Conservation (phyloP, 2,329 filamentous ascomycete genomes). For the Trichoderma gracile region DNA sequence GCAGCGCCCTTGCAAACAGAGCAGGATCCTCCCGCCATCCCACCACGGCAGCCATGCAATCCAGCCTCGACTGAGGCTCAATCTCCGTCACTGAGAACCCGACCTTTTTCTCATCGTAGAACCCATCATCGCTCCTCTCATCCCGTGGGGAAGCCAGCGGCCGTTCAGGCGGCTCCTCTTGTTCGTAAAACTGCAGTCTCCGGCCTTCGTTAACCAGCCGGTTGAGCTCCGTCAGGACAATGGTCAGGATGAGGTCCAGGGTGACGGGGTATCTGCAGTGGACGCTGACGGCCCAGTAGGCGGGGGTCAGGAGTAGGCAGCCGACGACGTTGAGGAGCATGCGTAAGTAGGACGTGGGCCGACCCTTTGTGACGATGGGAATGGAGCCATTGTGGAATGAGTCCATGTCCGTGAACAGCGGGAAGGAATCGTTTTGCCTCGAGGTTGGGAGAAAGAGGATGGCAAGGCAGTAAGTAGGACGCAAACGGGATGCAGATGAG, state of each 20-base stretch:
- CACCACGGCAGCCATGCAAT: conserved; percentile 32
- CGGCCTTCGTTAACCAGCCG: conserved; percentile 31
- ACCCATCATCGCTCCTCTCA: conserved; percentile 20
- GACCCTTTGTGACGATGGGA: conserved; percentile 16
- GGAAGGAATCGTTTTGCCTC: no score
- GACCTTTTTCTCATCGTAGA: conserved; percentile 26
- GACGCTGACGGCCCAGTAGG: conserved; percentile 30
- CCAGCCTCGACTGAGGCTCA: conserved; percentile 24
- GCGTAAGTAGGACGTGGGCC: conserved; percentile 27
- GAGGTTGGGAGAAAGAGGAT: neutral
- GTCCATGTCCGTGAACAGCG: conserved; percentile 1
- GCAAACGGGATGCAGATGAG: no score
- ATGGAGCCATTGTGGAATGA: conserved; percentile 6
- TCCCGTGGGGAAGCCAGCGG: conserved; percentile 5
- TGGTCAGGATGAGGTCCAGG: conserved; percentile 30
- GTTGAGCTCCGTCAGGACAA: conserved; percentile 30
- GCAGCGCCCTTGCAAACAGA: conserved; percentile 30
- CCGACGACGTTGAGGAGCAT: conserved; percentile 29
- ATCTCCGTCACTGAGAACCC: conserved; percentile 23
- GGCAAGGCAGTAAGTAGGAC: no score
- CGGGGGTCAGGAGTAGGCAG: conserved; percentile 28
- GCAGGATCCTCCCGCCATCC: conserved; percentile 33
- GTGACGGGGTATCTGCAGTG: conserved; percentile 32
- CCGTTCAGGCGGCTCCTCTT: neutral
- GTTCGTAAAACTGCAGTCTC: conserved; percentile 28